phyloP scores from a whole-genome alignment of 257 asterid species.

The Plantago elongata region DNA sequence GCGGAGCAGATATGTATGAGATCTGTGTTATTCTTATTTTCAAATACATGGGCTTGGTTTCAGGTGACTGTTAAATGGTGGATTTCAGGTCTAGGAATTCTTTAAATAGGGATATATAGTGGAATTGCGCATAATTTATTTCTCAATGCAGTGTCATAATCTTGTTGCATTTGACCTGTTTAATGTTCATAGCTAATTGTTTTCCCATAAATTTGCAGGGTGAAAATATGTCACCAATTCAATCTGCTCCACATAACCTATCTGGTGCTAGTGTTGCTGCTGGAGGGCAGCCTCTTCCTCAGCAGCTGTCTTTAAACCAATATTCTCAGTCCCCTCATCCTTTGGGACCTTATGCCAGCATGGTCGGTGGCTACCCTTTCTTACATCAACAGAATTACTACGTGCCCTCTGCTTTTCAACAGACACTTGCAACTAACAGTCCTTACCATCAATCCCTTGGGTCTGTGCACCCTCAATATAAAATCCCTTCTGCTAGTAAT shows the following conservation, averaged over 20 bases:
- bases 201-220: too few relatives aligned
- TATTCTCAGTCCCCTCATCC: constrained; percentile 65
- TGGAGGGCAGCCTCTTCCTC: constrained; percentile 77
- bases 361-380: constrained; percentile 66
- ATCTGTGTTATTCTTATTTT: too few relatives aligned
- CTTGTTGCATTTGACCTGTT: too few relatives aligned
- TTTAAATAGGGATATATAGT: too few relatives aligned
- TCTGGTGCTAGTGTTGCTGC: constrained; percentile 50
- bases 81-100: too few relatives aligned
- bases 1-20: too few relatives aligned
- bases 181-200: too few relatives aligned
- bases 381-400: constrained; percentile 74
- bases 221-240: constrained; percentile 35
- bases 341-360: constrained; percentile 57
- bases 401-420: constrained; percentile 79
- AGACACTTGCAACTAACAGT: constrained; percentile 53
- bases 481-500: constrained; percentile 54
- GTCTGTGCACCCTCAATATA: constrained; percentile 55
- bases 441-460: constrained; percentile 68
- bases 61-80: too few relatives aligned
- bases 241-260: constrained; percentile 45
- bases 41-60: too few relatives aligned
- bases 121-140: too few relatives aligned
- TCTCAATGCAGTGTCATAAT: too few relatives aligned
- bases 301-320: constrained; percentile 65